These are phyloP conservation scores for Chimonanthus praecox DNA, from an alignment of 164 flowering plant genomes.

Conservation along the genomic window DNA sequence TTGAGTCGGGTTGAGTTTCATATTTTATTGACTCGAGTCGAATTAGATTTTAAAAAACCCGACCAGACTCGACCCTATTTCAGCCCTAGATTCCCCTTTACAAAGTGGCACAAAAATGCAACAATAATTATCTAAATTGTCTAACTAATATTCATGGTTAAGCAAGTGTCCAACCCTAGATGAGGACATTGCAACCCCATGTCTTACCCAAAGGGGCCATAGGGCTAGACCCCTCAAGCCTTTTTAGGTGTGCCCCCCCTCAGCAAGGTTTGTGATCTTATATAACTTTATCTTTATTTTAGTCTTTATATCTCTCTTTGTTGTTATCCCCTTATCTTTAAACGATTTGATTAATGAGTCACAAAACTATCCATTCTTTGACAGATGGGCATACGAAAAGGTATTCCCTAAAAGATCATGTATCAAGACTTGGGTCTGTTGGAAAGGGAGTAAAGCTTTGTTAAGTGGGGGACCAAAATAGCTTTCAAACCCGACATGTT, in stretches of 20 bases:
- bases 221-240: too few relatives aligned
- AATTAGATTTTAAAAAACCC: too few relatives aligned
- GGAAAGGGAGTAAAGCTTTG: background rate
- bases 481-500: background rate
- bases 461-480: background rate
- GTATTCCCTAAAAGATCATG: background rate
- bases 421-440: background rate
- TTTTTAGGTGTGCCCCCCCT: too few relatives aligned
- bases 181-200: too few relatives aligned
- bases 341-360: background rate
- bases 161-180: background rate
- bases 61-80: too few relatives aligned
- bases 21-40: too few relatives aligned
- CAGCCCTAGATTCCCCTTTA: background rate
- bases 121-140: background rate
- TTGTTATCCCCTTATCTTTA: background rate
- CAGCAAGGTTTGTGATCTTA: too few relatives aligned
- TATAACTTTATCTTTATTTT: too few relatives aligned
- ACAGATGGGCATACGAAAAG: background rate
- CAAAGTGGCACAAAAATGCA: background rate
- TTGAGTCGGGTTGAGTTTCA: too few relatives aligned
- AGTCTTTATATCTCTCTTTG: background rate
- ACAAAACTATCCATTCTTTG: background rate
- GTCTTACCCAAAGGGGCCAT: too few relatives aligned
- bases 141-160: background rate